These are phyloP conservation scores for Mycena vitilis DNA, from an alignment of 768 basidiomycete species.

Conservation along the genomic window DNA sequence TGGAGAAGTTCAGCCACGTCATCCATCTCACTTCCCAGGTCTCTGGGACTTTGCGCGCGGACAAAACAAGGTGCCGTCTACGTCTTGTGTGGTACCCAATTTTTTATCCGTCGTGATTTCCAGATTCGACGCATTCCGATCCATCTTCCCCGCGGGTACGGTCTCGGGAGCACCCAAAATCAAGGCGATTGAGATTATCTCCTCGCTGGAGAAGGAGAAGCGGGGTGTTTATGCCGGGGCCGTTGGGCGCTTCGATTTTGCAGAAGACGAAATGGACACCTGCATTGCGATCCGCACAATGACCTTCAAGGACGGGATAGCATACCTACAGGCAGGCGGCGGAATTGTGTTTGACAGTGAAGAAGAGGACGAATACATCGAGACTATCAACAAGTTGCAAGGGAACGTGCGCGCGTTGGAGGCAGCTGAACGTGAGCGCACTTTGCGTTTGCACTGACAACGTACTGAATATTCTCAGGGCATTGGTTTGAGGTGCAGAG, in stretches of 20 bases:
- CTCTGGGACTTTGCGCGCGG: constrained; percentile 85
- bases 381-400: constrained; percentile 94
- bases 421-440: constrained; percentile 84
- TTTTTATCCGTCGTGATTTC: constrained; percentile 6
- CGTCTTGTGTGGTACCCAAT: constrained; percentile 19
- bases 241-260: constrained; percentile 98
- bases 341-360: constrained; percentile 98
- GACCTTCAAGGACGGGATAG: constrained; percentile 93
- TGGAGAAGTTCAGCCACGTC: constrained; percentile 98
- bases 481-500: constrained; percentile 67
- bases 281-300: constrained; percentile 99
- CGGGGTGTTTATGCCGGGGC: constrained; percentile 97
- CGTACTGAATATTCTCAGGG: constrained; percentile 52
- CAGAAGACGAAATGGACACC: constrained; percentile 94
- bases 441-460: constrained; percentile 29
- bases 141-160: constrained; percentile 98
- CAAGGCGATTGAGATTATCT: constrained; percentile 95
- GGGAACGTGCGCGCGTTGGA: constrained; percentile 89
- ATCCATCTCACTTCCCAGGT: constrained; percentile 98
- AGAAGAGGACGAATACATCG: constrained; percentile 96
- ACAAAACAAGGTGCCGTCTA: constrained; percentile 75
- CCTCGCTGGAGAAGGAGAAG: constrained; percentile 86
- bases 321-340: constrained; percentile 95
- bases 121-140: constrained; percentile 98
- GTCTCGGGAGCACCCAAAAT: constrained; percentile 99